Conservation (phyloP, 257 asterid genomes). For the Petrea volubilis region DNA sequence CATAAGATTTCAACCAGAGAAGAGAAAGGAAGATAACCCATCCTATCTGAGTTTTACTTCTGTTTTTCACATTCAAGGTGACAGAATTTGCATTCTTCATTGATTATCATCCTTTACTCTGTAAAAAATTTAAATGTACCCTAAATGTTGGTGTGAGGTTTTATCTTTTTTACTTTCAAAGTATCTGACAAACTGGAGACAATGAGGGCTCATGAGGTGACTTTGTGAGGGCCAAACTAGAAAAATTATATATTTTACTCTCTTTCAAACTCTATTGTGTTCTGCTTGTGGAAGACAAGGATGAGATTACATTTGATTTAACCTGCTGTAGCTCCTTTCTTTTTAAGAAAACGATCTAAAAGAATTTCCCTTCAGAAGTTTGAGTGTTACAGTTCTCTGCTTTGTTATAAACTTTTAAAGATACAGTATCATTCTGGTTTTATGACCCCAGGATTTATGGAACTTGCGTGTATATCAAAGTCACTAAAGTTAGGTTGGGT, state of each 20-base stretch:
- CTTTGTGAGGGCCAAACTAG: not conserved
- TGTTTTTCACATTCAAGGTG: not conserved
- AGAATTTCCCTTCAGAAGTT: not conserved
- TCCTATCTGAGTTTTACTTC: not conserved
- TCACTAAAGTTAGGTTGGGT: not conserved
- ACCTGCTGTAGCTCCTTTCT: not conserved
- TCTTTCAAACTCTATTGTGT: not conserved
- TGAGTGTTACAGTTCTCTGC: too few species aligned
- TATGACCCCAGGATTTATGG: not conserved
- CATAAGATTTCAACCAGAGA: not conserved
- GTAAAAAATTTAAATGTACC: constrained; percentile 2
- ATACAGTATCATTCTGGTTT: not conserved
- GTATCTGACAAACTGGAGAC: not conserved
- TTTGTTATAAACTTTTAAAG: not conserved
- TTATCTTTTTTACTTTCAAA: not conserved
- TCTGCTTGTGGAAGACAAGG: not conserved
- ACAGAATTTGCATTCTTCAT: not conserved
- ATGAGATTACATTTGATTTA: not conserved
- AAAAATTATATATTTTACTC: not conserved
- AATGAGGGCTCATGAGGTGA: not conserved
- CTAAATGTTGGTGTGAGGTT: not conserved
- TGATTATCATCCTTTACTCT: not conserved
- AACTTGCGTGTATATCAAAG: not conserved
- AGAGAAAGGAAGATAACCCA: not conserved
- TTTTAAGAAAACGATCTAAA: not conserved